Percentiles rank a stretch among this genome's conserved stretches.
Conservation (phyloP, 2,329 filamentous ascomycete genomes). For the Fusarium liriodendri region DNA sequence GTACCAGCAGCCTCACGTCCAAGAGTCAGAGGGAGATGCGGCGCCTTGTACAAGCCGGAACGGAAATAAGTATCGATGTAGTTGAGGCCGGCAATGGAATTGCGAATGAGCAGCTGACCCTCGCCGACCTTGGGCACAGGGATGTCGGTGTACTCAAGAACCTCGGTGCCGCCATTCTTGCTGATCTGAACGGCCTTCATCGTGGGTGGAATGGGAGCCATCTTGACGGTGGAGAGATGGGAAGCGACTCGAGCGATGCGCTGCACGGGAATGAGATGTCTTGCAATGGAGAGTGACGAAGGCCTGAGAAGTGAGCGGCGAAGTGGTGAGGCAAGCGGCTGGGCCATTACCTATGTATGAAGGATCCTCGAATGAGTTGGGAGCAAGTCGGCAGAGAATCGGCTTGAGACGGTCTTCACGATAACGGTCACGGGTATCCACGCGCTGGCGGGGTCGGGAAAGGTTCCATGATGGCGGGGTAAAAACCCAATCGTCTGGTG, state of each 20-base stretch:
- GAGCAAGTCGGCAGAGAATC: conserved; percentile 1
- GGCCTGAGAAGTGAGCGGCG: conserved; percentile 35
- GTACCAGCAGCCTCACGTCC: conserved; percentile 84
- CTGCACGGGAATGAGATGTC: conserved; percentile 10
- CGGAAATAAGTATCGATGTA: conserved; percentile 95
- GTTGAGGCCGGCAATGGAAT: conserved; percentile 84
- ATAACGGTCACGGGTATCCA: conserved; percentile 12
- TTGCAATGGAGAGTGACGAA: not conserved
- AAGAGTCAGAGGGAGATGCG: conserved; percentile 76
- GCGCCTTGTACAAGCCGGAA: conserved; percentile 79
- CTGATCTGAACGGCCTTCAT: conserved; percentile 76
- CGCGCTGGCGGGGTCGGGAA: conserved; percentile 18
- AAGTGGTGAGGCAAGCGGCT: conserved; percentile 14
- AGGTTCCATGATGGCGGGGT: conserved; percentile 43
- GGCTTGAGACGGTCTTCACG: not conserved
- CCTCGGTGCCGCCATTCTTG: conserved; percentile 74
- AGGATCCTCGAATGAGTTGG: not conserved
- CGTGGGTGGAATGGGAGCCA: conserved; percentile 79
- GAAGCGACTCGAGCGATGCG: conserved; percentile 15
- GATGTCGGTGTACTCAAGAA: conserved; percentile 77
- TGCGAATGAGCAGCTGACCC: conserved; percentile 83
- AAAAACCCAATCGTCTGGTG: conserved; percentile 16
- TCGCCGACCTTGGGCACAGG: conserved; percentile 74
- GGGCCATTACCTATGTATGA: conserved; percentile 26
- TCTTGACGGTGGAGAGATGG: conserved; percentile 55